Conservation (phyloP, 2,329 filamentous ascomycete species). For the Diaporthe helianthi region DNA sequence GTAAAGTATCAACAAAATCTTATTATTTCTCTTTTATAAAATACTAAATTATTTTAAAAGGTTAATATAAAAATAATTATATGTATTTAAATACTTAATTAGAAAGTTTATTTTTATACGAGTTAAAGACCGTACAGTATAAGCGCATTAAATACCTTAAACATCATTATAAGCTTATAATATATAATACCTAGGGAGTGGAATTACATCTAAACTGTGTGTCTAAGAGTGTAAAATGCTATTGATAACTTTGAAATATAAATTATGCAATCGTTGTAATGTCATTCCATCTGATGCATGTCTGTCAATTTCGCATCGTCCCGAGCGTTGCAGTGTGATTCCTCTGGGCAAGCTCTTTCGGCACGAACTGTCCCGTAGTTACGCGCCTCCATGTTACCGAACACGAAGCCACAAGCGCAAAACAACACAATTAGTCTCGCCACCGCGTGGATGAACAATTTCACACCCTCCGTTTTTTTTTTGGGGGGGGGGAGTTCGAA, state of each 20-base stretch:
- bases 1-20: too few relatives aligned
- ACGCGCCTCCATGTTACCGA: conserved; percentile 14
- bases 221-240: too few relatives aligned
- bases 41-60: too few relatives aligned
- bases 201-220: too few relatives aligned
- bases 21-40: too few relatives aligned
- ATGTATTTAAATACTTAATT: too few relatives aligned
- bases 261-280: neutral
- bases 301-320: neutral
- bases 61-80: too few relatives aligned
- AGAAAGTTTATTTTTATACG: too few relatives aligned
- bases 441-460: conserved; percentile 3
- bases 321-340: neutral
- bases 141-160: too few relatives aligned
- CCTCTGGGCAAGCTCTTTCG: neutral
- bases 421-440: neutral
- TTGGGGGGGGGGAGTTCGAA: neutral
- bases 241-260: neutral
- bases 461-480: neutral
- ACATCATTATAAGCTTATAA: too few relatives aligned
- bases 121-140: too few relatives aligned
- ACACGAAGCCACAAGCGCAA: neutral
- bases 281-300: neutral
- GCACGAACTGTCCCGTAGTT: neutral
- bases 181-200: too few relatives aligned